Evolutionary conservation across 1,139 yeast genomes (phyloP).

Genomic region (Zygoascus sp.): DNA sequence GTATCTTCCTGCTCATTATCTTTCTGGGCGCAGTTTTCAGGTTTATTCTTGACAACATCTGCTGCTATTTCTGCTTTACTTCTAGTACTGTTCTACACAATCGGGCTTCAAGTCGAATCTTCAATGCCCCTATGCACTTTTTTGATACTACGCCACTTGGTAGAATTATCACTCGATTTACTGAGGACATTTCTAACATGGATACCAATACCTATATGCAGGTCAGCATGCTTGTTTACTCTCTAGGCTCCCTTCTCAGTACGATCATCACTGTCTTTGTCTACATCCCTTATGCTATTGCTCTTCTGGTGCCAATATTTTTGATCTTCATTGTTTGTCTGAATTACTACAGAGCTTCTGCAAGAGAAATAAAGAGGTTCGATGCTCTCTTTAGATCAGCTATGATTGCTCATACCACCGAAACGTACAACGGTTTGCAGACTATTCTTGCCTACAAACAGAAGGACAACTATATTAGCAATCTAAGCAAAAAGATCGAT

Average conservation of each 20-base stretch:
- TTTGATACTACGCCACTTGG: conserved; percentile 55
- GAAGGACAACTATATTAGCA: conserved; percentile 42
- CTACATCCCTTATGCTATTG: conserved; percentile 29
- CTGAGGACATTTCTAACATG: conserved; percentile 74
- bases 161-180: conserved; percentile 54
- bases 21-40: conserved; percentile 17
- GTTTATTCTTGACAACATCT: not conserved
- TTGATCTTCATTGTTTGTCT: conserved; percentile 26
- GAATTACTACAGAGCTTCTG: conserved; percentile 58
- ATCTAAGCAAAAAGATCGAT: conserved; percentile 47
- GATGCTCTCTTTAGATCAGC: conserved; percentile 69
- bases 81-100: conserved; percentile 25
- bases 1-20: conserved; percentile 50
- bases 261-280: conserved; percentile 28
- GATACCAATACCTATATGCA: conserved; percentile 52
- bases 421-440: conserved; percentile 61
- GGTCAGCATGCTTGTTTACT: conserved; percentile 26
- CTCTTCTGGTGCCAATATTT: conserved; percentile 27
- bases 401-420: conserved; percentile 71
- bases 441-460: conserved; percentile 60
- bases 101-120: conserved; percentile 46
- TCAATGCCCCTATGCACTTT: conserved; percentile 56
- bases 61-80: conserved; percentile 23
- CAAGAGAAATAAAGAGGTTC: conserved; percentile 72
- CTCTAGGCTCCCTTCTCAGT: conserved; percentile 22